Evolutionary conservation across 2,329 filamentous ascomycete genomes (phyloP).

Genomic region (Amauroascus verrucosus): DNA sequence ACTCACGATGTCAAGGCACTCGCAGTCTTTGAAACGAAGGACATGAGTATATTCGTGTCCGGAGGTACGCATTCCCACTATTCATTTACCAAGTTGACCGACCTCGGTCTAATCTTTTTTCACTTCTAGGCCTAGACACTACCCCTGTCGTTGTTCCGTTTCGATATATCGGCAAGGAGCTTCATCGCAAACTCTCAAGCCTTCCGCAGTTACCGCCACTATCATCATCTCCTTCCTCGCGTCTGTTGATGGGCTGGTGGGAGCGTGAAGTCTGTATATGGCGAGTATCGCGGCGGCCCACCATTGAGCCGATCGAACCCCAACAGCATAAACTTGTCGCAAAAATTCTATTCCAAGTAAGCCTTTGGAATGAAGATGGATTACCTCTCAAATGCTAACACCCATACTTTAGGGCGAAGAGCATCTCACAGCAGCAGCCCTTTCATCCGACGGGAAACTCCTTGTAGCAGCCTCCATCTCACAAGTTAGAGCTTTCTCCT

Average conservation of each 20-base stretch:
- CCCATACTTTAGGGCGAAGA: slow-evolving; percentile 56
- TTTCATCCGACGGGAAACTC: slow-evolving; percentile 61
- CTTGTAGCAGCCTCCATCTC: slow-evolving; percentile 66
- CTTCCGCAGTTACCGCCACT: slow-evolving; percentile 70
- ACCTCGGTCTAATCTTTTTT: slow-evolving; percentile 5
- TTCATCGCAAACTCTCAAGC: slow-evolving; percentile 71
- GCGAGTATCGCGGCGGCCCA: slow-evolving; percentile 44
- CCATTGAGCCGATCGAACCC: slow-evolving; percentile 40
- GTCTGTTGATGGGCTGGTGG: slow-evolving; percentile 86
- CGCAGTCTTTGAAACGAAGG: slow-evolving; percentile 74
- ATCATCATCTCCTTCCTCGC: slow-evolving; percentile 58
- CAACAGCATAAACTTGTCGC: slow-evolving; percentile 47
- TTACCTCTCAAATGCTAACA: slow-evolving; percentile 31
- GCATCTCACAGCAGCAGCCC: slow-evolving; percentile 64
- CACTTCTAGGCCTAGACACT: slow-evolving; percentile 62
- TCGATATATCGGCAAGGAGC: slow-evolving; percentile 63
- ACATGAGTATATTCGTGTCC: slow-evolving; percentile 77
- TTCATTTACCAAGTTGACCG: slow-evolving; percentile 19
- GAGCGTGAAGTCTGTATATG: slow-evolving; percentile 78
- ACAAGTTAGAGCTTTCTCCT: slow-evolving; percentile 66
- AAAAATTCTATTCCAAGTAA: slow-evolving; percentile 49
- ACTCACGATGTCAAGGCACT: slow-evolving; percentile 92
- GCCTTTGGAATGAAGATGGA: neutral
- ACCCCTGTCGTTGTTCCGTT: slow-evolving; percentile 73
- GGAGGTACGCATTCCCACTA: slow-evolving; percentile 51